phyloP scores from a whole-genome alignment of 805 yeast species.

The Saccharomycopsis malanga region DNA sequence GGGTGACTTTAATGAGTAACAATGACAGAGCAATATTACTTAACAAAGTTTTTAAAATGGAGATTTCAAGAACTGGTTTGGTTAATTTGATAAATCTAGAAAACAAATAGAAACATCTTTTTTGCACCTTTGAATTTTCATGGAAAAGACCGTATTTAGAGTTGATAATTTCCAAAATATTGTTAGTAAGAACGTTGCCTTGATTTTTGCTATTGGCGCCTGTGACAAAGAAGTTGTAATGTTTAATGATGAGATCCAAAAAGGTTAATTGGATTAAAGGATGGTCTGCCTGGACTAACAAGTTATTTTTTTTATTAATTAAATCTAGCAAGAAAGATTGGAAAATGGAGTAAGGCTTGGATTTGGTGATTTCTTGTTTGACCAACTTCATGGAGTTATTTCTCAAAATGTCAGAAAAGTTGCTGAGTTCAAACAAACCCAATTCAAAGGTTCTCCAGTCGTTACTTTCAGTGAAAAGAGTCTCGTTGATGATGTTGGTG shows the following conservation, averaged over 20 bases:
- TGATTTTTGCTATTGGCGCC: slow-evolving; percentile 25
- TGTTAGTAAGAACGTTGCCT: slow-evolving; percentile 46
- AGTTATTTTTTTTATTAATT: slow-evolving; percentile 29
- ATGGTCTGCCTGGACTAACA: slow-evolving; percentile 47
- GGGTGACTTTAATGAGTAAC: slow-evolving; percentile 54
- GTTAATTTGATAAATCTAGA: slow-evolving; percentile 74
- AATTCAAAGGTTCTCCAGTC: slow-evolving; percentile 84
- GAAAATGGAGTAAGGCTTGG: slow-evolving; percentile 58
- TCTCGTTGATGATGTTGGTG: slow-evolving; percentile 50
- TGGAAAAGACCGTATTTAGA: slow-evolving; percentile 79
- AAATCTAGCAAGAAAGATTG: slow-evolving; percentile 50
- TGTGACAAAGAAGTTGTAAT: slow-evolving; percentile 48
- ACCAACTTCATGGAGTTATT: slow-evolving; percentile 69
- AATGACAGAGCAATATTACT: slow-evolving; percentile 52
- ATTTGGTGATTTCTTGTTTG: slow-evolving; percentile 54
- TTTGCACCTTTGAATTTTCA: slow-evolving; percentile 61
- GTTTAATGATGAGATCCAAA: slow-evolving; percentile 81
- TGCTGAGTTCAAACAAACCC: slow-evolving; percentile 75
- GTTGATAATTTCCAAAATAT: slow-evolving; percentile 70
- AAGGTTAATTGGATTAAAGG: slow-evolving; percentile 76
- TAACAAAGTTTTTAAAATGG: slow-evolving; percentile 49
- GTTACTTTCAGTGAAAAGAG: slow-evolving; percentile 30
- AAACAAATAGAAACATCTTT: slow-evolving; percentile 86
- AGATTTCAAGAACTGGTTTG: slow-evolving; percentile 52
- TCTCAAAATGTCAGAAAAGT: slow-evolving; percentile 71